Evolutionary conservation across 352 stramenopile species (phyloP), one percentile per base, ranked within the genome.

Genomic region (Phytophthora pinifolia): DNA sequence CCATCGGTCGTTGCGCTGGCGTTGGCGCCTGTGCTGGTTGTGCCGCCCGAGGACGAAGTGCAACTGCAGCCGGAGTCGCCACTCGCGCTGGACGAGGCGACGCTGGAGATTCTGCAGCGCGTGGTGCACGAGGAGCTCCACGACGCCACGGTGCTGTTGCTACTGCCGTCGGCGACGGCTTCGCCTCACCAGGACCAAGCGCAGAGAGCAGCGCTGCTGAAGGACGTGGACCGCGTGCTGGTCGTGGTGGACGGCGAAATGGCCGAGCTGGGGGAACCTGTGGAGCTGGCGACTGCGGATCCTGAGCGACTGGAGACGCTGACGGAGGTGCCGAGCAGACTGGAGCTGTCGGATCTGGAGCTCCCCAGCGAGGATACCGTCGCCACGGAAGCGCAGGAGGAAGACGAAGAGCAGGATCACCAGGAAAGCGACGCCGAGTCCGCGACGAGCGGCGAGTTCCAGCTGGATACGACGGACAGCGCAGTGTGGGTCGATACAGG

Each of bases 151-250:
- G 74, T 99, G 17, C 54, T 99, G 18, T 98, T 96, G 3, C 97
- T 99, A 51, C 70, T 99, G 14, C 89, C 99, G 54, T 98, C 97
- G 14, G 37, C 63, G 42, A 55, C 44, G n/a, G 37, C 39, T n/a
- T 69, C 54, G 1, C 39, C 49, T 36, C 59, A 69, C 29, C 49
- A 59, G 8, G 64, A 69, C 17, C 59, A 69, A 48, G 41, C 30
- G 4, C 63, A 67, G 13, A 54, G 59, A 54, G 44, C 48, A 36
- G 37, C 35, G 9, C 33, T 72, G 27, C 93, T 99, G 58, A 97
- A 98, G 46, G 96, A 98, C 68, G 97, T 92, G 39, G 96, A 99
- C 65, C 79, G 81, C 12, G 94, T 99, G 42, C 71, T 99, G 33
- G 96, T 99, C 7, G 85, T 99, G 56, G 96, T 98, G 54, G 64